phyloP scores from a whole-genome alignment of 2,329 filamentous ascomycete genomes.

The Fusarium metavorans region DNA sequence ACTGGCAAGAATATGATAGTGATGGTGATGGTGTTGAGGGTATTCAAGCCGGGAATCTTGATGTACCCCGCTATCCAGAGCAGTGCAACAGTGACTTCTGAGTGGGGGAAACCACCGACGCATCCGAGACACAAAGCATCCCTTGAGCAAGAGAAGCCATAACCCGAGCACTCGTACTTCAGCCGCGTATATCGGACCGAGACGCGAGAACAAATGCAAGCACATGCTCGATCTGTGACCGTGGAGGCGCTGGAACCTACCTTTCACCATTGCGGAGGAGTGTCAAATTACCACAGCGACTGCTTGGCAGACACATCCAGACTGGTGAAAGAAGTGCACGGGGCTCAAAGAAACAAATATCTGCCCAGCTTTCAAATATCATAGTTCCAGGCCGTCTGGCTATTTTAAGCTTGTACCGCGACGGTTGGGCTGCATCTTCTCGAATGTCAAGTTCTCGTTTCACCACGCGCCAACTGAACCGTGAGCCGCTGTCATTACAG shows the following conservation, averaged over 20 bases:
- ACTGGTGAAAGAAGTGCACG: background rate
- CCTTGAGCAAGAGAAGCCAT: background rate
- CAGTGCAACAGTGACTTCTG: slow-evolving; percentile 10
- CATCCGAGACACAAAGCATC: background rate
- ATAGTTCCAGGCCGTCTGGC: background rate
- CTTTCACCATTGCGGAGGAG: background rate
- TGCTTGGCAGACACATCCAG: background rate
- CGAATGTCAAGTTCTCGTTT: slow-evolving; percentile 13
- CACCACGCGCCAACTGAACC: slow-evolving; percentile 28
- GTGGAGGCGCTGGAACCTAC: background rate
- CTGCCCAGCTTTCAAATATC: background rate
- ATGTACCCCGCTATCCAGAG: slow-evolving; percentile 27
- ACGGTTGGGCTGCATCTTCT: slow-evolving; percentile 17
- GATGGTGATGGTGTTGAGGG: slow-evolving; percentile 2
- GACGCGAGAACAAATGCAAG: background rate
- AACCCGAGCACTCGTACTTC: background rate
- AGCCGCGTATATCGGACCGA: background rate
- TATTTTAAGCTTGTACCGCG: slow-evolving; percentile 17
- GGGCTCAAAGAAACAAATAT: background rate
- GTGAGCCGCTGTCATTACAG: slow-evolving; percentile 16
- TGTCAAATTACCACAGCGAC: background rate
- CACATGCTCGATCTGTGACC: background rate
- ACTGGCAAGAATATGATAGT: background rate
- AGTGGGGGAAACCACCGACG: slow-evolving; percentile 22
- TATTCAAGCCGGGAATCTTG: background rate